Evolutionary conservation across 495 filamentous ascomycete species (phyloP).

Genomic region (Hypoxylon fragiforme): DNA sequence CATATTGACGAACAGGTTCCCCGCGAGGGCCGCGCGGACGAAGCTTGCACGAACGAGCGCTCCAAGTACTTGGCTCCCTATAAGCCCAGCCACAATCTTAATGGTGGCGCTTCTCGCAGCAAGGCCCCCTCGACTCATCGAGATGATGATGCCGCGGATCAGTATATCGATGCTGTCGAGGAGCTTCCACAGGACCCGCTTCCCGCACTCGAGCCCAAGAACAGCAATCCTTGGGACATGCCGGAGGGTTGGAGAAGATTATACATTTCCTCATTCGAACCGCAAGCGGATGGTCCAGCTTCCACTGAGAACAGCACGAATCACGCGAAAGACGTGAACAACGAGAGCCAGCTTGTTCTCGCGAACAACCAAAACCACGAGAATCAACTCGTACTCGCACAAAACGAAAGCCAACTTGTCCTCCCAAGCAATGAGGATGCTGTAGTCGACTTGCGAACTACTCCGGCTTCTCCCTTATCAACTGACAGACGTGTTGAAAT

Average conservation of each 20-base stretch:
- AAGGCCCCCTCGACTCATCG: not conserved
- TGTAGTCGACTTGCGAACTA: not conserved
- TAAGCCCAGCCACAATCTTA: not conserved
- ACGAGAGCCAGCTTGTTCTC: too few species aligned
- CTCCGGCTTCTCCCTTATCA: not conserved
- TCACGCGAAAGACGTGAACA: too few species aligned
- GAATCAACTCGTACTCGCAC: too few species aligned
- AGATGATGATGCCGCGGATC: conserved; percentile 38
- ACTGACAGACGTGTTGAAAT: conserved; percentile 17
- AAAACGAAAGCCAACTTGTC: too few species aligned
- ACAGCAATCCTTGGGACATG: not conserved
- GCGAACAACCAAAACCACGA: too few species aligned
- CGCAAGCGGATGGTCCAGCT: too few species aligned
- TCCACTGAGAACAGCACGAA: not conserved
- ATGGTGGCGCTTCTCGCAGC: not conserved
- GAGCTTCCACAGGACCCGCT: conserved; percentile 27
- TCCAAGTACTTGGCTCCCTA: not conserved
- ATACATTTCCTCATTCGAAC: too few species aligned
- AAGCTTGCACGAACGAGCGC: conserved; percentile 2
- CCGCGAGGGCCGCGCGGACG: not conserved
- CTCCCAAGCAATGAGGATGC: conserved; percentile 1
- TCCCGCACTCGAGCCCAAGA: conserved; percentile 4
- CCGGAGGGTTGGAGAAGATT: not conserved
- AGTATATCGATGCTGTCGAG: conserved; percentile 51
- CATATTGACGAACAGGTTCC: not conserved